Evolutionary conservation across 2,329 filamentous ascomycete species (phyloP).

Genomic region (Pyricularia sp.): DNA sequence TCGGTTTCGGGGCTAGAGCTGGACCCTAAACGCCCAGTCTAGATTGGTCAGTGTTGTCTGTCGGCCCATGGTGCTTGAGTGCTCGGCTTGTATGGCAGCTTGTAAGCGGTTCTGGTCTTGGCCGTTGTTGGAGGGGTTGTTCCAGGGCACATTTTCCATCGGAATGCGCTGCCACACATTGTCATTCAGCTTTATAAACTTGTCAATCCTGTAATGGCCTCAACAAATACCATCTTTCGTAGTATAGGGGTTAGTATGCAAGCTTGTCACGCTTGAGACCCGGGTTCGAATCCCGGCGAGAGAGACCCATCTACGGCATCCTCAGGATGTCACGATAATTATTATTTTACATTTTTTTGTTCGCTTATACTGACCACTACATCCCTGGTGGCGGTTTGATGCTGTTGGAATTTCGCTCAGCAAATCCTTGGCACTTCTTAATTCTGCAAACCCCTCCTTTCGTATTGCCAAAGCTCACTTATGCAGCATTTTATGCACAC

Average conservation of each 20-base stretch:
- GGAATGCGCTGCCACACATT: not conserved
- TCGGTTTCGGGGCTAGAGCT: not conserved
- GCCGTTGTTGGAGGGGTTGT: not conserved
- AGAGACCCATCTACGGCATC: not conserved
- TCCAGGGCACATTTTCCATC: not conserved
- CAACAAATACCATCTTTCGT: not conserved
- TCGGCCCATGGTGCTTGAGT: not conserved
- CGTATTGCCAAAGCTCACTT: too few species aligned
- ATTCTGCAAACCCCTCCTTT: too few species aligned
- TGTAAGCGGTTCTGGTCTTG: not conserved
- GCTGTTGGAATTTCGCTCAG: too few species aligned
- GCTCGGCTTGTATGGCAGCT: not conserved
- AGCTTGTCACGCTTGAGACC: conserved; percentile 1
- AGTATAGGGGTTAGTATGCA: not conserved
- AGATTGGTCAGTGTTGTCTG: not conserved
- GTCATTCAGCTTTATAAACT: not conserved
- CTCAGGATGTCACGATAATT: not conserved
- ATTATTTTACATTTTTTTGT: not conserved
- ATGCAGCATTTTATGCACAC: too few species aligned
- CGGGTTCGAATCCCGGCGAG: not conserved
- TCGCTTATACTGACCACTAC: too few species aligned
- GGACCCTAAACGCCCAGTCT: not conserved
- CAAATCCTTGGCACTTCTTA: too few species aligned
- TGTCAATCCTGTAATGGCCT: not conserved
- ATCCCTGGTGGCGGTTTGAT: not conserved